Percentiles rank a stretch among this genome's conserved stretches.
Conservation (phyloP, 2,329 filamentous ascomycete species). For the Fusarium aywerte region DNA sequence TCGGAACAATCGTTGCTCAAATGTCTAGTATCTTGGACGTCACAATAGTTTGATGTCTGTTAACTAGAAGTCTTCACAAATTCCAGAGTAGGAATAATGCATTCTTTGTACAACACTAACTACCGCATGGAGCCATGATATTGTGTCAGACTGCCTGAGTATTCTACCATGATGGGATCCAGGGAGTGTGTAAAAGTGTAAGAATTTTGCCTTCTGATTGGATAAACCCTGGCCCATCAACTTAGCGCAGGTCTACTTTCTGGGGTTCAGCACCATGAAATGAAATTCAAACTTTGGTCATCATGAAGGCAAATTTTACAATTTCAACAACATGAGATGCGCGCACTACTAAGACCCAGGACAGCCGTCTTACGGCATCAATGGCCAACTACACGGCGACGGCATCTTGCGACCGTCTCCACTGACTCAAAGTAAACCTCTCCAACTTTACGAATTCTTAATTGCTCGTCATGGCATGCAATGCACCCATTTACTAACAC, state of each 20-base stretch:
- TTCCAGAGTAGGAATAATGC: background rate
- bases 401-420: constrained; percentile 49
- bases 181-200: background rate
- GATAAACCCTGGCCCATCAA: background rate
- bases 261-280: background rate
- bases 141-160: background rate
- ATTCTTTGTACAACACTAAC: background rate
- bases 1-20: background rate
- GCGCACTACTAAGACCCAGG: constrained; percentile 42
- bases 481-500: constrained; percentile 19
- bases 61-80: background rate
- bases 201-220: constrained; percentile 7
- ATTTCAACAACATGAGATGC: constrained; percentile 46
- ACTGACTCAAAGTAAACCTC: constrained; percentile 46
- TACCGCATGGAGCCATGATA: background rate
- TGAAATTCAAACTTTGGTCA: constrained; percentile 15
- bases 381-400: constrained; percentile 26
- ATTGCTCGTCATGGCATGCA: constrained; percentile 10
- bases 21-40: background rate
- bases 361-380: constrained; percentile 32
- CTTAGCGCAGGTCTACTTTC: constrained; percentile 9
- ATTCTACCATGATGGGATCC: background rate
- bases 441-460: background rate
- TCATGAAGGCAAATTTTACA: constrained; percentile 31
- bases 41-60: too few relatives aligned